Evolutionary conservation across 345 rosid genomes (phyloP).

Genomic region (Nephelium lappaceum): DNA sequence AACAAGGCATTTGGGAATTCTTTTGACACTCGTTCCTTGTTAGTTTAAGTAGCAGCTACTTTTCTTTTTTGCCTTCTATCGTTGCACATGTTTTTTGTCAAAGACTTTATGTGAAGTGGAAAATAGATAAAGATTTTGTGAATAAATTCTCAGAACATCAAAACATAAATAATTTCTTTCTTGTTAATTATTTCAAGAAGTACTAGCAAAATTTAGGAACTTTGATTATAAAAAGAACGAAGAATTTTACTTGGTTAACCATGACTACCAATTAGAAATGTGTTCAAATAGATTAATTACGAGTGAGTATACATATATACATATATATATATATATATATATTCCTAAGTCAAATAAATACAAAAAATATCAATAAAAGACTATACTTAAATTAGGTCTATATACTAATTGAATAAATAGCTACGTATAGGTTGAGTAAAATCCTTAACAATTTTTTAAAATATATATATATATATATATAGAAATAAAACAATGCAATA

Average conservation of each 20-base stretch:
- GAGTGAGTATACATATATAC: not conserved
- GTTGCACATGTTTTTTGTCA: not conserved
- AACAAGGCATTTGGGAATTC: not conserved
- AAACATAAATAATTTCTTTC: not conserved
- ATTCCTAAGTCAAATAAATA: too few species aligned
- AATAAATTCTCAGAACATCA: not conserved
- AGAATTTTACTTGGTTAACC: not conserved
- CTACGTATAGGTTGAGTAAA: too few species aligned
- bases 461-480: too few species aligned
- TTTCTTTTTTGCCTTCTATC: not conserved
- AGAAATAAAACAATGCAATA: too few species aligned
- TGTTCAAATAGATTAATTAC: too few species aligned
- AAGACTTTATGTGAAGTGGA: not conserved
- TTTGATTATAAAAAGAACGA: not conserved
- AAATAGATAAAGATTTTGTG: not conserved
- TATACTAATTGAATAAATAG: not conserved
- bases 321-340: too few species aligned
- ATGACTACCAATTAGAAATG: too few species aligned
- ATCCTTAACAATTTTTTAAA: too few species aligned
- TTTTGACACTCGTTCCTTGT: not conserved
- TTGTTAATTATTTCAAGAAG: not conserved
- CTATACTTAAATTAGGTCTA: not conserved
- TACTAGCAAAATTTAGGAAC: too few species aligned
- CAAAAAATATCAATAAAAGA: too few species aligned
- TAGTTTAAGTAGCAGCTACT: not conserved